Evolutionary conservation across 352 stramenopile genomes (phyloP).

Genomic region (Globisporangium sylvaticum): DNA sequence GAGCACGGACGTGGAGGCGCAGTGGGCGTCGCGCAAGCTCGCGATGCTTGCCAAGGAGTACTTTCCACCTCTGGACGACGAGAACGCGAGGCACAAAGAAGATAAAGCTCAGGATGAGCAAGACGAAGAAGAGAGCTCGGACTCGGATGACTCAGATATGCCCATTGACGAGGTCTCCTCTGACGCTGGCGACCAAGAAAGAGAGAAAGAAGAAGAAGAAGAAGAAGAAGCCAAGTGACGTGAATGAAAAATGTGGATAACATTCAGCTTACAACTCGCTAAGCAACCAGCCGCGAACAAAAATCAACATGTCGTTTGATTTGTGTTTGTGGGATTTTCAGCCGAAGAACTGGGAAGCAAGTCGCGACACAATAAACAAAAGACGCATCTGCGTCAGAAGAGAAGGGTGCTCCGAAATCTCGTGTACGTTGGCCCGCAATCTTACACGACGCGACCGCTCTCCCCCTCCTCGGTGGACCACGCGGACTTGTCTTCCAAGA

Average conservation of each 20-base stretch:
- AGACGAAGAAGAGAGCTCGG: slow-evolving; percentile 22
- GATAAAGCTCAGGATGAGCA: slow-evolving; percentile 7
- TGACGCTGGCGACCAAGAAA: slow-evolving; percentile 10
- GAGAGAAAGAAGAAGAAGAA: slow-evolving; percentile 17
- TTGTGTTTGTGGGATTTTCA: neutral
- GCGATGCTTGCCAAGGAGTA: slow-evolving; percentile 64
- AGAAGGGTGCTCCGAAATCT: neutral
- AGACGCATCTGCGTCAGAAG: neutral
- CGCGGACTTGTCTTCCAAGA: slow-evolving; percentile 60
- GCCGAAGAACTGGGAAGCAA: slow-evolving; percentile 16
- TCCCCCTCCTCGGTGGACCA: slow-evolving; percentile 32
- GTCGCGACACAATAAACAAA: slow-evolving; percentile 12
- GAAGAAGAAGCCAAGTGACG: slow-evolving; percentile 4
- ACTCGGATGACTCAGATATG: slow-evolving; percentile 25
- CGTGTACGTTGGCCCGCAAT: neutral
- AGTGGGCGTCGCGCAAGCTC: slow-evolving; percentile 53
- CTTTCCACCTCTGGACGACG: slow-evolving; percentile 41
- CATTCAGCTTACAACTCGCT: slow-evolving; percentile 4
- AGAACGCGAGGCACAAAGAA: slow-evolving; percentile 15
- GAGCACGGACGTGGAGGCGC: slow-evolving; percentile 46
- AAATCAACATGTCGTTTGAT: neutral
- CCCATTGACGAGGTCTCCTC: slow-evolving; percentile 10
- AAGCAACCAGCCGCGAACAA: slow-evolving; percentile 1
- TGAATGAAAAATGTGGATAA: neutral
- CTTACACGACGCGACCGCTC: slow-evolving; percentile 22